Percentiles rank a stretch among this genome's conserved stretches.
Conservation (phyloP, 2,329 filamentous ascomycete species). For the Calonectria henricotiae region DNA sequence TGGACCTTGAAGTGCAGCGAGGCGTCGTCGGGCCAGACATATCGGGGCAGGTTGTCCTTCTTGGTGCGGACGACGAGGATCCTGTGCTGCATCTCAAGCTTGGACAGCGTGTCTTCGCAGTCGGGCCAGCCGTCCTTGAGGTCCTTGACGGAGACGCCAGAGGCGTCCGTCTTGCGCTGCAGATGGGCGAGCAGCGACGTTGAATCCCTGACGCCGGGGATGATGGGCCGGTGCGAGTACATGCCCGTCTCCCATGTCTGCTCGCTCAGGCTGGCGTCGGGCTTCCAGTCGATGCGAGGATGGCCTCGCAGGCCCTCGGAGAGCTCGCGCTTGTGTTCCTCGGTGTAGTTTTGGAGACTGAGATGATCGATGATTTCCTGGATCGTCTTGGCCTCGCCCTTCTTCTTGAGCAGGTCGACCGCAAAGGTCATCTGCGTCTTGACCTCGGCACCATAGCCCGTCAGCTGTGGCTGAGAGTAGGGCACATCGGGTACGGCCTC, state of each 20-base stretch:
- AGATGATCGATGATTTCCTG: constrained; percentile 86
- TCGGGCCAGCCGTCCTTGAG: constrained; percentile 96
- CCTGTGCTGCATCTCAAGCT: constrained; percentile 84
- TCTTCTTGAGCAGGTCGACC: constrained; percentile 85
- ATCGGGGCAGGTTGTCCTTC: constrained; percentile 89
- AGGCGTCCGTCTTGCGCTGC: constrained; percentile 85
- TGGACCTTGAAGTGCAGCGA: constrained; percentile 84
- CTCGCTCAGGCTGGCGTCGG: constrained; percentile 73
- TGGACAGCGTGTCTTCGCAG: constrained; percentile 84
- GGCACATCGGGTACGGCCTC: constrained; percentile 69
- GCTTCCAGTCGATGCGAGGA: constrained; percentile 72
- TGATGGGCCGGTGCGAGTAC: constrained; percentile 89
- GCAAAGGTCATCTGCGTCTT: constrained; percentile 92
- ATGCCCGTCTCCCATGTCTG: constrained; percentile 79
- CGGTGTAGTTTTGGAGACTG: constrained; percentile 76
- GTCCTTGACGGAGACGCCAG: constrained; percentile 88
- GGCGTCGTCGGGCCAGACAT: constrained; percentile 92
- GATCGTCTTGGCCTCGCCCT: constrained; percentile 79
- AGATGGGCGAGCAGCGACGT: constrained; percentile 86
- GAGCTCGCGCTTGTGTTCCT: constrained; percentile 76
- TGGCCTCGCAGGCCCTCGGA: constrained; percentile 79
- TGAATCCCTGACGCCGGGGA: constrained; percentile 83
- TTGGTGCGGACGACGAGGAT: constrained; percentile 91
- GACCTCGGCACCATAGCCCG: constrained; percentile 83
- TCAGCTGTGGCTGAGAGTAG: constrained; percentile 85